Percentiles rank a stretch among this genome's conserved stretches.
phyloP scores from a whole-genome alignment of 768 basidiomycete species.

The Leccinum pellstonianum region DNA sequence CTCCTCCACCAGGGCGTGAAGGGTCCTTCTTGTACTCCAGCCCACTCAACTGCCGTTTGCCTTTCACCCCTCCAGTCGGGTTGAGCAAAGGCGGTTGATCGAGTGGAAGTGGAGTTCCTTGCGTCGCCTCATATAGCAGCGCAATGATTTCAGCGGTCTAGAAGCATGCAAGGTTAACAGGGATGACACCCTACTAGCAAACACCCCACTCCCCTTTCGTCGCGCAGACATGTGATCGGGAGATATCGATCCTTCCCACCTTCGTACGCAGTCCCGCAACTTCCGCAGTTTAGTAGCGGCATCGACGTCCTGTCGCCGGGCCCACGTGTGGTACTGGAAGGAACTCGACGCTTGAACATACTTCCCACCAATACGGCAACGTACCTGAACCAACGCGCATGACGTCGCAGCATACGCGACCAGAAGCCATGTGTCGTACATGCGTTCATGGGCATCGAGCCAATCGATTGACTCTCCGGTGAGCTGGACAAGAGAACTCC shows the following conservation, averaged over 20 bases:
- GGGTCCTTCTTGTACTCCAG: constrained; percentile 79
- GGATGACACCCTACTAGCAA: background rate
- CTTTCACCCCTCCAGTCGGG: constrained; percentile 73
- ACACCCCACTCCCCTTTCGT: constrained; percentile 62
- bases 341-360: constrained; percentile 10
- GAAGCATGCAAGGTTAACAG: constrained; percentile 1
- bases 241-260: constrained; percentile 85
- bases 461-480: constrained; percentile 86
- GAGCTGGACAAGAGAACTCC: constrained; percentile 68
- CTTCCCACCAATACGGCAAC: constrained; percentile 19
- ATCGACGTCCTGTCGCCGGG: constrained; percentile 71
- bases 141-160: constrained; percentile 93
- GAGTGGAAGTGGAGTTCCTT: constrained; percentile 56
- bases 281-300: constrained; percentile 75
- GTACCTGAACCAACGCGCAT: constrained; percentile 87
- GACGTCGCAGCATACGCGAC: constrained; percentile 86
- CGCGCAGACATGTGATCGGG: constrained; percentile 94
- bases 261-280: constrained; percentile 78
- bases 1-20: constrained; percentile 80
- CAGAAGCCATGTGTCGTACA: constrained; percentile 85
- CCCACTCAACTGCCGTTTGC: constrained; percentile 46
- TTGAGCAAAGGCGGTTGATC: constrained; percentile 67
- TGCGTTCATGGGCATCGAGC: constrained; percentile 76
- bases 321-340: constrained; percentile 89
- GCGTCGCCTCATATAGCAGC: constrained; percentile 90